These are phyloP conservation scores for Aeschynomene evenia DNA, from an alignment of 306 rosid genomes.

Conservation along the genomic window DNA sequence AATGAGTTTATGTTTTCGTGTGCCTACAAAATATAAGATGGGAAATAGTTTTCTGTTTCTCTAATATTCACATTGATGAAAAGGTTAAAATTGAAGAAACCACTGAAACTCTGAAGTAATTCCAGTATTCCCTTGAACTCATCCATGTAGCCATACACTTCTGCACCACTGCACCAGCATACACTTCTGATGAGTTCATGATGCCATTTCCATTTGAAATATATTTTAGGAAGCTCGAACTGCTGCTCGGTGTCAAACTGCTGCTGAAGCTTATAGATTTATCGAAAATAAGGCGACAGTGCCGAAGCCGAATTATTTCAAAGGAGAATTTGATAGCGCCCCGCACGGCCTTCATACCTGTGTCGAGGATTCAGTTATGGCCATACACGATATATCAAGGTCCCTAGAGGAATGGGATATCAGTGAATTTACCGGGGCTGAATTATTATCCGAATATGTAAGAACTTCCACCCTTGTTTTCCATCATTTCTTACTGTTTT, in stretches of 20 bases:
- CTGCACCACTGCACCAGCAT: background rate
- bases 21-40: background rate
- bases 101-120: no score
- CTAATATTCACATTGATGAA: background rate
- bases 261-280: constrained; percentile 55
- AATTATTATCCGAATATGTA: constrained; percentile 72
- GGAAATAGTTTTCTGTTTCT: background rate
- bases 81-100: background rate
- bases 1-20: background rate
- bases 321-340: constrained; percentile 53
- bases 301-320: constrained; percentile 37
- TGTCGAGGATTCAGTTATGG: constrained; percentile 41
- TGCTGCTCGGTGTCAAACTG: constrained; percentile 75
- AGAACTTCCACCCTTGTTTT: constrained; percentile 32
- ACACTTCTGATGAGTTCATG: background rate
- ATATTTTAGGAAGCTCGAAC: constrained; percentile 68
- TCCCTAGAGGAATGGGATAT: constrained; percentile 73
- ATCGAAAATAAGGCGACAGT: constrained; percentile 51
- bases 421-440: constrained; percentile 55
- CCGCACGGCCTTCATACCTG: constrained; percentile 37
- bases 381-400: constrained; percentile 37
- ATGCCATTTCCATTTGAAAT: constrained; percentile 19
- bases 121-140: background rate
- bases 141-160: background rate
- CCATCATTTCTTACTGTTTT: background rate